phyloP scores from a whole-genome alignment of 2,329 filamentous ascomycete genomes.

The Hymenoscyphus linearis region DNA sequence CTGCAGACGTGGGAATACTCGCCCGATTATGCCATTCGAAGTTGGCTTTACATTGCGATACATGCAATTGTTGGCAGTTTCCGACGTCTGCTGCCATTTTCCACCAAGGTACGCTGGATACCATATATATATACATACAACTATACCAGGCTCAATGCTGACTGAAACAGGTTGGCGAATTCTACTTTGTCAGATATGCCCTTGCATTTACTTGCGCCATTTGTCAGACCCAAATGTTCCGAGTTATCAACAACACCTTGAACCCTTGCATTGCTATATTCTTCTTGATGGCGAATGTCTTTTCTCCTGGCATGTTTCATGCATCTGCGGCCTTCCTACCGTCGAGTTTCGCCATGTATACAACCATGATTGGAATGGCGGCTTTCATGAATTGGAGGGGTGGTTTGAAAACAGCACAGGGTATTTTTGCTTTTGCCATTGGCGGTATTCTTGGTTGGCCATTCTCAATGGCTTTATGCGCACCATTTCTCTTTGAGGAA shows the following conservation, averaged over 20 bases:
- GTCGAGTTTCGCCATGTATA: slow-evolving; percentile 96
- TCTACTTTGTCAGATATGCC: slow-evolving; percentile 76
- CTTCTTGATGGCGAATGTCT: slow-evolving; percentile 71
- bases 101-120: slow-evolving; percentile 47
- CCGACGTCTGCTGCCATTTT: slow-evolving; percentile 56
- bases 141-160: slow-evolving; percentile 6
- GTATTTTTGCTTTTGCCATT: slow-evolving; percentile 85
- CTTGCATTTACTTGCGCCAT: slow-evolving; percentile 73
- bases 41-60: slow-evolving; percentile 82
- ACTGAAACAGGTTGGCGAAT: slow-evolving; percentile 55
- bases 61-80: slow-evolving; percentile 70
- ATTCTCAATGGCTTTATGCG: slow-evolving; percentile 76
- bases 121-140: not conserved
- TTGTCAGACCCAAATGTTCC: slow-evolving; percentile 77
- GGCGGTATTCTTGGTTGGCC: slow-evolving; percentile 90
- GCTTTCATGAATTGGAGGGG: slow-evolving; percentile 88
- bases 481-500: slow-evolving; percentile 80
- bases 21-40: slow-evolving; percentile 87
- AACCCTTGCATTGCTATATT: slow-evolving; percentile 81
- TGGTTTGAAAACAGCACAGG: slow-evolving; percentile 72
- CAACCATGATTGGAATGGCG: slow-evolving; percentile 75
- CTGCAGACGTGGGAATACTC: slow-evolving; percentile 99
- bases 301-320: slow-evolving; percentile 90
- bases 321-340: slow-evolving; percentile 82
- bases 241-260: slow-evolving; percentile 68